Evolutionary conservation across 1,284 basidiomycete species (phyloP).

Genomic region (Irpex rosettiformis): DNA sequence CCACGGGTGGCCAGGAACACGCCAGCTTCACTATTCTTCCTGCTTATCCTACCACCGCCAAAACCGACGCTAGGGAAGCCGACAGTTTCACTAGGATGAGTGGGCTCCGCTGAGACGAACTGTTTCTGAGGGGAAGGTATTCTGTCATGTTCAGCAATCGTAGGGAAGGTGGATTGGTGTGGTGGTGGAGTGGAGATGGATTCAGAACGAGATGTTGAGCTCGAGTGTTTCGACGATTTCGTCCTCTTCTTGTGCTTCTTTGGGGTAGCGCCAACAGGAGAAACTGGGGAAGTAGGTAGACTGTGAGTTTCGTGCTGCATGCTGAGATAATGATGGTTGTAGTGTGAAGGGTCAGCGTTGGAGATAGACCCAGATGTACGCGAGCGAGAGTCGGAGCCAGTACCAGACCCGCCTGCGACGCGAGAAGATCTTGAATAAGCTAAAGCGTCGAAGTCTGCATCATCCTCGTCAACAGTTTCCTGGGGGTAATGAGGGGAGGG

Average conservation of each 20-base stretch:
- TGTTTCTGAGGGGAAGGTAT: background rate
- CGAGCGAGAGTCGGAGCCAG: slow-evolving; percentile 55
- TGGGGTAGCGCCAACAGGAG: slow-evolving; percentile 6
- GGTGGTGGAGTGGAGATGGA: slow-evolving; percentile 6
- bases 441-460: slow-evolving; percentile 56
- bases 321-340: slow-evolving; percentile 30
- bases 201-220: slow-evolving; percentile 20
- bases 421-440: slow-evolving; percentile 41
- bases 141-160: slow-evolving; percentile 3
- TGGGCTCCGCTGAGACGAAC: slow-evolving; percentile 6
- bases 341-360: slow-evolving; percentile 17
- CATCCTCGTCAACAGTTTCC: slow-evolving; percentile 40
- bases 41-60: slow-evolving; percentile 18
- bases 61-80: slow-evolving; percentile 30
- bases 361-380: slow-evolving; percentile 51
- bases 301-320: slow-evolving; percentile 16
- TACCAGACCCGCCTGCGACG: slow-evolving; percentile 27
- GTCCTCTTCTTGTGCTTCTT: slow-evolving; percentile 22
- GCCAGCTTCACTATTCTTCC: slow-evolving; percentile 30
- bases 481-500: slow-evolving; percentile 18
- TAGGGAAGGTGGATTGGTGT: slow-evolving; percentile 6
- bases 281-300: background rate
- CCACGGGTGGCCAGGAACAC: slow-evolving; percentile 30
- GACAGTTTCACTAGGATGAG: slow-evolving; percentile 16
- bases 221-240: slow-evolving; percentile 25